phyloP scores from a whole-genome alignment of 2,329 filamentous ascomycete species.

The Fusarium solani-melongenae region DNA sequence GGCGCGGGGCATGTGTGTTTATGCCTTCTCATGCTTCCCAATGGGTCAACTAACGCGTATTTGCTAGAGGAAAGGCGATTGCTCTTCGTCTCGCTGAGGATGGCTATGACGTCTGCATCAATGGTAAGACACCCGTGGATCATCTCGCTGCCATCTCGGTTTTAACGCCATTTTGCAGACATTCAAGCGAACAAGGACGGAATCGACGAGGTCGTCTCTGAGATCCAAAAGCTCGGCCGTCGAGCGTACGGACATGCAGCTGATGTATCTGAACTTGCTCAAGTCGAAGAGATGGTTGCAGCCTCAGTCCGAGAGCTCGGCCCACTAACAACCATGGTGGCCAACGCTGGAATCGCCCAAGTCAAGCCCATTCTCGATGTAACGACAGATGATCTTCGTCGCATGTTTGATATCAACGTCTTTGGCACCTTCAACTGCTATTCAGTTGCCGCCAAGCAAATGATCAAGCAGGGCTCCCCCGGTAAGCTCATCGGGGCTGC shows the following conservation, averaged over 20 bases:
- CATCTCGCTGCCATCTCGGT: fast-evolving
- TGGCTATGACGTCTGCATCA: constrained; percentile 72
- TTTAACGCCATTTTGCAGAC: neutral
- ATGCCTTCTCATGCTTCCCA: constrained; percentile 56
- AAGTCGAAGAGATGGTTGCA: constrained; percentile 64
- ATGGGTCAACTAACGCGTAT: constrained; percentile 23
- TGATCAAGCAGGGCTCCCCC: constrained; percentile 69
- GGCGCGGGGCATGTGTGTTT: neutral
- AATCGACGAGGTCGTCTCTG: constrained; percentile 63
- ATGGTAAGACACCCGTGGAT: neutral
- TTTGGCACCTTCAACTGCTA: constrained; percentile 75
- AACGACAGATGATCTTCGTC: constrained; percentile 65
- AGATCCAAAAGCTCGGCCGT: constrained; percentile 63
- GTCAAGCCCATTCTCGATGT: constrained; percentile 67
- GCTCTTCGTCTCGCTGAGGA: constrained; percentile 72
- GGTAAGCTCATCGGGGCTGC: constrained; percentile 65
- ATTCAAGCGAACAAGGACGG: constrained; percentile 42
- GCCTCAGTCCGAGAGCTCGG: constrained; percentile 64
- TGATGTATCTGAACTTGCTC: constrained; percentile 67
- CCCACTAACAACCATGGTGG: constrained; percentile 60
- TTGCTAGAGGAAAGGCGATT: constrained; percentile 67
- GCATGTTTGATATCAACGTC: constrained; percentile 74
- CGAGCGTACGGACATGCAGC: constrained; percentile 66
- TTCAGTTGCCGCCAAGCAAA: constrained; percentile 69
- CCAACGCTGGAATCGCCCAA: constrained; percentile 72